Percentiles rank a stretch among this genome's conserved stretches.
Conservation (phyloP, 257 asterid species). For the Nemophila menziesii region DNA sequence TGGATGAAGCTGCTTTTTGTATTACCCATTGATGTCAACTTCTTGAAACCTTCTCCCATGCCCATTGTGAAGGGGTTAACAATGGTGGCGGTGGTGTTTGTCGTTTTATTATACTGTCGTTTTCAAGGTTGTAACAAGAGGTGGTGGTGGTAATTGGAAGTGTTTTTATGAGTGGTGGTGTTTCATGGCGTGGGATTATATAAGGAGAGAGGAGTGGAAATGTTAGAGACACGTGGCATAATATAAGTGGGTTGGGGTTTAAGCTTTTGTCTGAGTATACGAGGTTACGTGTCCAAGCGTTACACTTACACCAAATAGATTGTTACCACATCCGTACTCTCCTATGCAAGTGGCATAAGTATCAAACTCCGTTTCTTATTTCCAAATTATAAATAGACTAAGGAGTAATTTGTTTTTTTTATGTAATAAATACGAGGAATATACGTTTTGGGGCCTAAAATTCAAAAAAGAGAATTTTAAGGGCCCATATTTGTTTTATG, state of each 20-base stretch:
- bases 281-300: neutral
- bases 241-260: neutral
- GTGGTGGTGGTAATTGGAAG: neutral
- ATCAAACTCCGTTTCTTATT: too few relatives aligned
- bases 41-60: conserved; percentile 25
- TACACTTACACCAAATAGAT: neutral
- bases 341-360: too few relatives aligned
- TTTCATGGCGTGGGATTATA: neutral
- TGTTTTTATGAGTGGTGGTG: neutral
- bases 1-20: conserved; percentile 50
- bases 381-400: too few relatives aligned
- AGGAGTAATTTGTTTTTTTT: too few relatives aligned
- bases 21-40: too few relatives aligned
- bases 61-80: too few relatives aligned
- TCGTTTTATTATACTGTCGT: neutral
- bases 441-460: too few relatives aligned
- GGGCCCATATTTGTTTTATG: too few relatives aligned
- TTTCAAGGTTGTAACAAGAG: neutral
- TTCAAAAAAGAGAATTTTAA: too few relatives aligned
- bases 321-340: too few relatives aligned
- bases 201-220: neutral
- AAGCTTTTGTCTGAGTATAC: neutral
- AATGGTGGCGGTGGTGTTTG: neutral
- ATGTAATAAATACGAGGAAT: too few relatives aligned
- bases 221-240: neutral